Conservation (phyloP, 2,329 filamentous ascomycete species). For the Talaromyces sp. region DNA sequence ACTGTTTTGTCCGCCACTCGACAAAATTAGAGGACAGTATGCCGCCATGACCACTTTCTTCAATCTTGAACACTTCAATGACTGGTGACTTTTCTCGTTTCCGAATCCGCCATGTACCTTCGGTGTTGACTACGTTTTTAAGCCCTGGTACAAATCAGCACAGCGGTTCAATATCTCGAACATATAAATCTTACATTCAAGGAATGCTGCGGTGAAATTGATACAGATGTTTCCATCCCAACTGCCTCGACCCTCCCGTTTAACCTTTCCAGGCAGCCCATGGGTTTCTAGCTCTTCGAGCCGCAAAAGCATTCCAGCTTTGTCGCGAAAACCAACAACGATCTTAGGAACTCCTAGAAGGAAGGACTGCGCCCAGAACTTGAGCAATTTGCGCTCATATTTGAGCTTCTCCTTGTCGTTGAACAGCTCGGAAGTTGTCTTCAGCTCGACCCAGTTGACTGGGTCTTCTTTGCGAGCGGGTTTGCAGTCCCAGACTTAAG, state of each 20-base stretch:
- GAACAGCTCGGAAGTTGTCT: slow-evolving; percentile 72
- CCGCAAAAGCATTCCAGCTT: slow-evolving; percentile 63
- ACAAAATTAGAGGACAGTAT: slow-evolving; percentile 75
- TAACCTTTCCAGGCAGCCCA: slow-evolving; percentile 69
- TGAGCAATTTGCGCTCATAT: slow-evolving; percentile 85
- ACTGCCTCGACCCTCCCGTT: slow-evolving; percentile 56
- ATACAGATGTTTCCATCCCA: slow-evolving; percentile 96
- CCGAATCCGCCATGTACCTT: slow-evolving; percentile 77
- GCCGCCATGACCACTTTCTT: slow-evolving; percentile 68
- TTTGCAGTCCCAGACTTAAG: slow-evolving; percentile 65
- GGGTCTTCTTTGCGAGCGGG: slow-evolving; percentile 60
- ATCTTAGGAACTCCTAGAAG: slow-evolving; percentile 88
- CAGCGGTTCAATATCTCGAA: background rate
- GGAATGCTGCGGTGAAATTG: slow-evolving; percentile 74
- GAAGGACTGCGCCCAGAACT: slow-evolving; percentile 96
- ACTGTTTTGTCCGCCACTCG: slow-evolving; percentile 54
- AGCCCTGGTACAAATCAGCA: slow-evolving; percentile 47
- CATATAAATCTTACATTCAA: slow-evolving; percentile 59
- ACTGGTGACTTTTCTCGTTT: slow-evolving; percentile 56
- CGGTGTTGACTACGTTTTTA: slow-evolving; percentile 54
- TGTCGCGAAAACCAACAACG: slow-evolving; percentile 79
- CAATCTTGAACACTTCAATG: slow-evolving; percentile 69
- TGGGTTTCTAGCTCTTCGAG: slow-evolving; percentile 77
- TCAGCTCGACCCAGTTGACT: slow-evolving; percentile 91
- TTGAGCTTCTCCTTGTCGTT: slow-evolving; percentile 63